Conservation (phyloP, 1,284 basidiomycete genomes). For the Boletus sp. region DNA sequence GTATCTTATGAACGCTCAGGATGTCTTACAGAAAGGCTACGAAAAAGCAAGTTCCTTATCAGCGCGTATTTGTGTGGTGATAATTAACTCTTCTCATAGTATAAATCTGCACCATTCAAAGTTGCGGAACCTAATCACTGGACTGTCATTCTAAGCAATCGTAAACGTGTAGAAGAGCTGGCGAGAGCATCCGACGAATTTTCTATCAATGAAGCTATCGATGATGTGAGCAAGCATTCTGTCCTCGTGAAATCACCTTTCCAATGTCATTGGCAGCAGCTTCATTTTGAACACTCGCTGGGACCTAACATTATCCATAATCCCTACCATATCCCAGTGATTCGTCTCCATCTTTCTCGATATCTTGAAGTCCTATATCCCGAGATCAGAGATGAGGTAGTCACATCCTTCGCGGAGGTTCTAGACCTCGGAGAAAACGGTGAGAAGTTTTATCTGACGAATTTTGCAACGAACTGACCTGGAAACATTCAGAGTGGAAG, state of each 20-base stretch:
- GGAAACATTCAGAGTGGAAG: conserved; percentile 30
- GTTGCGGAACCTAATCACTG: conserved; percentile 37
- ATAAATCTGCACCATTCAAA: conserved; percentile 37
- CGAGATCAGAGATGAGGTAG: conserved; percentile 37
- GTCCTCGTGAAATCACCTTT: not conserved
- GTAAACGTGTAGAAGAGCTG: conserved; percentile 39
- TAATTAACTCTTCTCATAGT: not conserved
- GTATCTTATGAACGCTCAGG: no score
- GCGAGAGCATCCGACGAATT: conserved; percentile 36
- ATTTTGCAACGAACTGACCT: not conserved
- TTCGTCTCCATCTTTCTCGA: conserved; percentile 31
- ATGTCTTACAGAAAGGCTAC: conserved; percentile 23
- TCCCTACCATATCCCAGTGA: conserved; percentile 28
- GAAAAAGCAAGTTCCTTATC: conserved; percentile 8
- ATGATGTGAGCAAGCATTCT: no score
- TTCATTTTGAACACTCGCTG: conserved; percentile 28
- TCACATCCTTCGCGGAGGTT: conserved; percentile 27
- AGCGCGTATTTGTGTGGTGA: no score
- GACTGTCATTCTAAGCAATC: no score
- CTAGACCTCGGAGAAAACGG: conserved; percentile 17
- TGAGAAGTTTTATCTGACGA: not conserved
- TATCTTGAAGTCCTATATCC: no score
- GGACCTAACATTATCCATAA: conserved; percentile 24
- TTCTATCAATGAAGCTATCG: conserved; percentile 33
- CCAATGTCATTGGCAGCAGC: conserved; percentile 10